Percentiles rank a stretch among this genome's conserved stretches.
These are phyloP conservation scores for Fonsecaea pugnacius DNA, from an alignment of 2,329 filamentous ascomycete genomes.

Conservation along the genomic window DNA sequence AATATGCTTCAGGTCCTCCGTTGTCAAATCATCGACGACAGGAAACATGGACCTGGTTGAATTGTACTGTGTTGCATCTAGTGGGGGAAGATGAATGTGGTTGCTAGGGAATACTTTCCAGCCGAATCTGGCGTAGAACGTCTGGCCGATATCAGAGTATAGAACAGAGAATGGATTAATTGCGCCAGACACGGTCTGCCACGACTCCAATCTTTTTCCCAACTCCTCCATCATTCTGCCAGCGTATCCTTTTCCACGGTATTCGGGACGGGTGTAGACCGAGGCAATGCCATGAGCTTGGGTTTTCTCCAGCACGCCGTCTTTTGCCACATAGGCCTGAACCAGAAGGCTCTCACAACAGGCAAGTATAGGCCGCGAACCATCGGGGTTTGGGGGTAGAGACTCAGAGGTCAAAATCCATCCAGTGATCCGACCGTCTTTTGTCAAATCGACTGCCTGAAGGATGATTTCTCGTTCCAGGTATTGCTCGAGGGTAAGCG, in stretches of 20 bases:
- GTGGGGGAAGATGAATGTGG: constrained; percentile 68
- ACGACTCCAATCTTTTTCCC: constrained; percentile 57
- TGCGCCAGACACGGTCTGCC: constrained; percentile 52
- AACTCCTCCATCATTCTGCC: constrained; percentile 74
- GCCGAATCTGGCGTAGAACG: constrained; percentile 76
- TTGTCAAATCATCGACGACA: constrained; percentile 41
- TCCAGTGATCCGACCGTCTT: constrained; percentile 60
- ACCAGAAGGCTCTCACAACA: constrained; percentile 62
- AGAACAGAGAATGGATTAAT: constrained; percentile 72
- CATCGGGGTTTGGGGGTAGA: constrained; percentile 42
- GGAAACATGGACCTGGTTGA: constrained; percentile 34
- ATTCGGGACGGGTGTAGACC: constrained; percentile 73
- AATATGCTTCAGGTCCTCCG: constrained; percentile 59
- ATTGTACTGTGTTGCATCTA: constrained; percentile 37
- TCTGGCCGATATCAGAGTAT: constrained; percentile 83
- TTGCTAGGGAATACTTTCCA: constrained; percentile 76
- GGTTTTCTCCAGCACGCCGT: constrained; percentile 57
- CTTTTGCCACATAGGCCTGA: constrained; percentile 49
- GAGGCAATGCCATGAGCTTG: constrained; percentile 74
- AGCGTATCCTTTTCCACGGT: constrained; percentile 75
- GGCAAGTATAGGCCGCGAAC: constrained; percentile 55
- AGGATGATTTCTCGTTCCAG: constrained; percentile 62
- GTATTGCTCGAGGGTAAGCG: constrained; percentile 60
- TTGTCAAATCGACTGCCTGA: constrained; percentile 56
- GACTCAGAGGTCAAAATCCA: constrained; percentile 63